Percentiles rank a stretch among this genome's conserved stretches.
Evolutionary conservation across 495 filamentous ascomycete genomes (phyloP).

Genomic region (Halenospora varia): DNA sequence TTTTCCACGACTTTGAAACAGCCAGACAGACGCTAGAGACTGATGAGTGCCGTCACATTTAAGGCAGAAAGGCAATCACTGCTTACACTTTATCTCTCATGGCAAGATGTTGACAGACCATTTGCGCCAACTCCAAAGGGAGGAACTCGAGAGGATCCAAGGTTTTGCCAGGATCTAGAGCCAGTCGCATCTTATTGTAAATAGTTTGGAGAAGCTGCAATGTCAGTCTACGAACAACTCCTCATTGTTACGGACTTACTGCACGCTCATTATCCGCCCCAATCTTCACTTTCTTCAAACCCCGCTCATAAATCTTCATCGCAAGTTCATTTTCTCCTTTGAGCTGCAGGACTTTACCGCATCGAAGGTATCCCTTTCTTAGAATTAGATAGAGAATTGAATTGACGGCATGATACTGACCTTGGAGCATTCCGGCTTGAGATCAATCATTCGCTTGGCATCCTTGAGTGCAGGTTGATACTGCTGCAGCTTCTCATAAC

Average conservation of each 20-base stretch:
- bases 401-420: background rate
- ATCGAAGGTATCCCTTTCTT: slow-evolving; percentile 25
- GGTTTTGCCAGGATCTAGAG: slow-evolving; percentile 12
- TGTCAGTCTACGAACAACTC: background rate
- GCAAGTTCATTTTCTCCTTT: slow-evolving; percentile 21
- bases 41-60: background rate
- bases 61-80: background rate
- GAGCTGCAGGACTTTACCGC: slow-evolving; percentile 23
- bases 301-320: slow-evolving; percentile 26
- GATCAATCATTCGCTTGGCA: slow-evolving; percentile 25
- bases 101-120: slow-evolving; percentile 18
- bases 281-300: slow-evolving; percentile 26
- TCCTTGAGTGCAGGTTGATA: slow-evolving; percentile 22
- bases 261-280: slow-evolving; percentile 19
- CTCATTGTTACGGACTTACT: no score
- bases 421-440: slow-evolving; percentile 23
- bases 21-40: slow-evolving; percentile 19
- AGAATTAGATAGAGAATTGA: background rate
- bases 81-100: slow-evolving; percentile 25
- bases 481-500: slow-evolving; percentile 24
- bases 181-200: slow-evolving; percentile 20
- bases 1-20: slow-evolving; percentile 25
- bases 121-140: slow-evolving; percentile 21
- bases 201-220: slow-evolving; percentile 20
- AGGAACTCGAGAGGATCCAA: slow-evolving; percentile 22